These are phyloP conservation scores for Aeminium ludgeri DNA, from an alignment of 495 filamentous ascomycete genomes.

Conservation along the genomic window DNA sequence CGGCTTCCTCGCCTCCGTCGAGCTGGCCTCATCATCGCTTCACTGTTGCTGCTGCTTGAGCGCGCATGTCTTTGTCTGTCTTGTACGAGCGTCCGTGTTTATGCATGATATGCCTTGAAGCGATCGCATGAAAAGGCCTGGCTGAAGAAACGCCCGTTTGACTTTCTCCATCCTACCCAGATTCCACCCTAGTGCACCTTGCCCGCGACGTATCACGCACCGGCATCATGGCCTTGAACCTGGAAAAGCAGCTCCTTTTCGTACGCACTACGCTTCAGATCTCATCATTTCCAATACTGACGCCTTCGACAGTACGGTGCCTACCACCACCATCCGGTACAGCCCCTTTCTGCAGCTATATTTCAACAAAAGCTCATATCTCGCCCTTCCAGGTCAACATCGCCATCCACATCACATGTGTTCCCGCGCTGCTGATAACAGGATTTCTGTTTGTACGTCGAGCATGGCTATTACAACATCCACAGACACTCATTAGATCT, in stretches of 20 bases:
- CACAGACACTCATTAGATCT: conserved; percentile 20
- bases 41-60: neutral
- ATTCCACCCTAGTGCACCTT: too few relatives aligned
- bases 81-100: too few relatives aligned
- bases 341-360: neutral
- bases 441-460: conserved; percentile 57
- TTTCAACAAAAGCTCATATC: conserved; percentile 7
- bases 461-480: neutral
- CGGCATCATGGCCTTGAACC: conserved; percentile 49
- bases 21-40: neutral
- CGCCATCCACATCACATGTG: conserved; percentile 76
- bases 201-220: neutral
- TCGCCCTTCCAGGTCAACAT: conserved; percentile 46
- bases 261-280: conserved; percentile 30
- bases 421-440: conserved; percentile 69
- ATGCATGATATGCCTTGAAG: too few relatives aligned
- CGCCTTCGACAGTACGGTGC: conserved; percentile 60
- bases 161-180: too few relatives aligned
- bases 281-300: neutral
- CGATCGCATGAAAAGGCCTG: too few relatives aligned
- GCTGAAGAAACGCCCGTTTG: too few relatives aligned
- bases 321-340: conserved; percentile 75
- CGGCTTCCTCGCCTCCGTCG: neutral
- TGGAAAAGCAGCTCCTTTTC: conserved; percentile 55
- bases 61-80: too few relatives aligned